Base-by-base conservation (phyloP, 208 protist genomes). In the Blastocrithidia nonstop region DNA sequence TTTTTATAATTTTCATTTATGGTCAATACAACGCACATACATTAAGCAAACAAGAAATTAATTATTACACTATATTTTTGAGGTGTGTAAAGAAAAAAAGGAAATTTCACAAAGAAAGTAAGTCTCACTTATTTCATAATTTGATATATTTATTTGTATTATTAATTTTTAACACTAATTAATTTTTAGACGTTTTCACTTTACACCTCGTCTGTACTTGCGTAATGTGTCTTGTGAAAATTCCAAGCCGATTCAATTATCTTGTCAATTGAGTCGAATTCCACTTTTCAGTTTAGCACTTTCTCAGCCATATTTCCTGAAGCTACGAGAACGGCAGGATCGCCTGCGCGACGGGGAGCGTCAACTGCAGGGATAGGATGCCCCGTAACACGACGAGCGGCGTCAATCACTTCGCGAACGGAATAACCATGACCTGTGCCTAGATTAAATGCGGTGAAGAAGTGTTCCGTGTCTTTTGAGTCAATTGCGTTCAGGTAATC, bases 331-430 rank as follows among this genome's bases (percentile, higher is more conserved):
- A 76, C 63, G 11, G 78, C 65, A 39, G 71, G 73, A 39, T 92
- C 82, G 4, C 82, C 82, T 16, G 55, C 54, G 11, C 82, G 74
- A 11, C 77, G 74, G 20, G 61, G 43, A 36, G 62, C 63, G 57
- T 82, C 75, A 50, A 76, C 67, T 35, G 71, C 84, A 0, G 86
- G 69, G 48, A 98, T 92, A 1, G 78, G 54, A 29, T 88, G 83
- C 0, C 93, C 90, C 9, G 73, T 87, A 1, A 95, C 95, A 22
- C 77, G 73, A 15, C 90, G 69, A 16, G 94, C 80, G 26, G 93
- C 88, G 37, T 77, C 54, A 26, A 97, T 74, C 54, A 98, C 95
- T 50, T 98, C 92, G 9, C 94, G 64, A 11, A 98, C 96, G 7
- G 88, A 96, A 54, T 86, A 88, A 23, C 94, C 93, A 20, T 61